These are phyloP conservation scores for Lactuca saligna DNA, from an alignment of 129 eudicot species.

Conservation along the genomic window DNA sequence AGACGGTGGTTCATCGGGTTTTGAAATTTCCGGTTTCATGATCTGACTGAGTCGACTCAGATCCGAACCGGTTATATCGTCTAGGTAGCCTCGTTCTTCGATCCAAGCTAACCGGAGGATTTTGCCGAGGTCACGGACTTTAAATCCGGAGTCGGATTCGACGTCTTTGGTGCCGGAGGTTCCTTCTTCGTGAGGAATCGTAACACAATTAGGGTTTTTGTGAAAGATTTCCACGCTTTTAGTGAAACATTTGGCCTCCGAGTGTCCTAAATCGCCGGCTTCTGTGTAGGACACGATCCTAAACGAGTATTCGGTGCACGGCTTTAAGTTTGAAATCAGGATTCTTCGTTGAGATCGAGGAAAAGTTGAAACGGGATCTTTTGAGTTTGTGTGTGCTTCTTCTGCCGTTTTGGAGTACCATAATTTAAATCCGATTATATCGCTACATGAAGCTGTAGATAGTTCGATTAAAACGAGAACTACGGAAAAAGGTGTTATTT, in stretches of 20 bases:
- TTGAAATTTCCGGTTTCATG: constrained; percentile 31
- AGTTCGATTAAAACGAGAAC: constrained; percentile 63
- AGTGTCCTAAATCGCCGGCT: constrained; percentile 74
- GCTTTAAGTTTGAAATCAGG: constrained; percentile 63
- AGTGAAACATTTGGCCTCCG: constrained; percentile 76
- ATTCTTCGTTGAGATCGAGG: constrained; percentile 73
- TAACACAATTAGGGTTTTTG: constrained; percentile 13
- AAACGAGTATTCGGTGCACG: constrained; percentile 85
- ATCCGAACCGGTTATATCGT: constrained; percentile 42
- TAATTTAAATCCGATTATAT: constrained; percentile 71
- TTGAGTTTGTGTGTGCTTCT: constrained; percentile 36
- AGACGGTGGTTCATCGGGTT: constrained; percentile 36
- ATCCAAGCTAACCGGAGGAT: constrained; percentile 55
- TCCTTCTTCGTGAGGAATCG: constrained; percentile 35
- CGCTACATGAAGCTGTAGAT: constrained; percentile 40
- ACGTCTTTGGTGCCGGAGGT: constrained; percentile 43
- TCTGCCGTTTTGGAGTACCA: constrained; percentile 75
- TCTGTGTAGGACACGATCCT: constrained; percentile 68
- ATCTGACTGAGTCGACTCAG: constrained; percentile 14
- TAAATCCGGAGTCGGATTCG: constrained; percentile 60
- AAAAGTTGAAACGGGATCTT: constrained; percentile 60
- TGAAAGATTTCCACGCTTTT: constrained; percentile 59
- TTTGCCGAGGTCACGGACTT: constrained; percentile 72
- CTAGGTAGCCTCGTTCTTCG: constrained; percentile 49
- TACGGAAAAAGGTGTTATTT: constrained; percentile 66